Evolutionary conservation across 2,329 filamentous ascomycete species (phyloP), one percentile per base, ranked within the genome.

Genomic region (Colletotrichum sp.): DNA sequence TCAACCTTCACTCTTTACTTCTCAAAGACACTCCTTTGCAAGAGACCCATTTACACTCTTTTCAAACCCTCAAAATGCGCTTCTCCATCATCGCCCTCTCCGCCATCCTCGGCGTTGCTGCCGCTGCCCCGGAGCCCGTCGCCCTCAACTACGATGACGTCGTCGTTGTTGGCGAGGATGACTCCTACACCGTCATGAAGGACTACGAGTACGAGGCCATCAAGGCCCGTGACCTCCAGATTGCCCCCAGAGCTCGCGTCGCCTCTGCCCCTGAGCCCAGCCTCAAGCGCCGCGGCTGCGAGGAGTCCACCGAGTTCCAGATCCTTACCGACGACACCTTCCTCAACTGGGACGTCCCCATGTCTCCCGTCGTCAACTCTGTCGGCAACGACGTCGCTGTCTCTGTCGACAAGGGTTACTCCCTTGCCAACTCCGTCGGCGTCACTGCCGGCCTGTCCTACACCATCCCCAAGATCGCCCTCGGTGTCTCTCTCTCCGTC

Each of bases 271-370:
- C 26, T 32, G 52, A 72, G 32, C 43, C 43, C 43, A 36, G 34
- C 34, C 8, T 76, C 16, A n/a, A 60, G 9, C 58, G 58, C 36
- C 72, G 75, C 26, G 75, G 78, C 64, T 80, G 80, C 43, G 72
- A 64, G 0, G 72, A 79, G 52, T 79, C 72, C 66, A 78, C 78
- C 55, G 80, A 81, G 76, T 74, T 80, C 12, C 80, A 81, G 74
- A 74, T 81, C 21, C 63, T 79, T 26, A 77, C 76, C 8, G 79
- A 80, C 30, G 68, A 76, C 5, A 79, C 78, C 38, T 86, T 86
- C 78, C 78, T 84, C 26, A 84, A 84, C 78, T 86, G 85, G 85
- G 85, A 86, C 71, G 79, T 84, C 2, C 79, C 78, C 63, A 84
- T 85, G 78, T 86, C 85, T 16, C 79, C 81, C 24, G 81, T 86